Evolutionary conservation across 73 alveolate species (phyloP).

Genomic region (Urostyla sp.): DNA sequence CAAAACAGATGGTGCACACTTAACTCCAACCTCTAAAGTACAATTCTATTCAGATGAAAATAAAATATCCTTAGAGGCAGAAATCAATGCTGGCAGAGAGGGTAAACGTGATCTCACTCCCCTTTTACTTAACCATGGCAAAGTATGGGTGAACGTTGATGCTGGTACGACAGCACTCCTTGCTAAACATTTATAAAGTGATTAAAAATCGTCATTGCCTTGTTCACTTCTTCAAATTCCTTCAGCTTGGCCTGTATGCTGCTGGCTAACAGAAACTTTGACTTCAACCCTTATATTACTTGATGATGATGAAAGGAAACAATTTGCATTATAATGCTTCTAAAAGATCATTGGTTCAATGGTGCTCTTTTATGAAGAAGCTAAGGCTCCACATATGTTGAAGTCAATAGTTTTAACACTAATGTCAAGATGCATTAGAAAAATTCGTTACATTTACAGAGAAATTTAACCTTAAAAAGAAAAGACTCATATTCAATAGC

Average conservation of each 20-base stretch:
- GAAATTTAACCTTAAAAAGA: background rate
- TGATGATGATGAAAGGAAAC: background rate
- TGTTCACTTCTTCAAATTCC: conserved; percentile 48
- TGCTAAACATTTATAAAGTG: conserved; percentile 39
- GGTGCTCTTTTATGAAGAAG: conserved; percentile 23
- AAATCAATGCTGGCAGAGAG: conserved; percentile 42
- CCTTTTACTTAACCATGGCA: conserved; percentile 36
- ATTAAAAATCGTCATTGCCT: conserved; percentile 30
- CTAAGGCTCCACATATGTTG: conserved; percentile 48
- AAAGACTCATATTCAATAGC: background rate
- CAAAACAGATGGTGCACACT: conserved; percentile 70
- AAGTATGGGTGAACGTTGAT: conserved; percentile 44
- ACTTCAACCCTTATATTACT: background rate
- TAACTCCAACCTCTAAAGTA: conserved; percentile 80
- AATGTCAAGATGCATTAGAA: conserved; percentile 15
- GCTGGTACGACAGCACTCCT: conserved; percentile 48
- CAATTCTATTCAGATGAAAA: conserved; percentile 84
- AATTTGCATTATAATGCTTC: conserved; percentile 9
- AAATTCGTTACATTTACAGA: conserved; percentile 7
- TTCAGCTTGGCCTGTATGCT: conserved; percentile 38
- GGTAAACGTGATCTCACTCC: conserved; percentile 51
- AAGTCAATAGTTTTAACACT: conserved; percentile 23
- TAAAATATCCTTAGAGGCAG: conserved; percentile 76
- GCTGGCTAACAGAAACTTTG: conserved; percentile 55
- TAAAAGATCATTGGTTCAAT: conserved; percentile 30